Evolutionary conservation across 2,329 filamentous ascomycete genomes (phyloP), one percentile per base, ranked within the genome.

Genomic region (Tricladium varicosporioides): DNA sequence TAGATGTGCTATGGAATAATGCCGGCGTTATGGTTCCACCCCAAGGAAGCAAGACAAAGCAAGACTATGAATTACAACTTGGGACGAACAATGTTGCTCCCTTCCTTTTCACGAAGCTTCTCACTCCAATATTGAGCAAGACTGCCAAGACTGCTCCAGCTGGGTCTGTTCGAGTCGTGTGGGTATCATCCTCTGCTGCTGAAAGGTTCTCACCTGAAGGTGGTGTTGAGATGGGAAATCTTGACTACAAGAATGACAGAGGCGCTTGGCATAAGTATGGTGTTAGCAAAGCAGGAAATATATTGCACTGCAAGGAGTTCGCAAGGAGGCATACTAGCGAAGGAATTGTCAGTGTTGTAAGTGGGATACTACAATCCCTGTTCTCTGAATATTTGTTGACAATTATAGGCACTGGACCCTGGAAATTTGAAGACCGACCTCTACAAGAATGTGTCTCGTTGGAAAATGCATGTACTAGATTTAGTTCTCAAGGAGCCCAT

Each of bases 1-100:
- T 78, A 0, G 67, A 78, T 59, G 72, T 76, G 2, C 66, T 78
- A 0, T 74, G 69, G 62, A 72, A 74, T 55, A 74, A 73, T 53
- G 74, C 74, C 10, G 72, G 71, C 10, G 71, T 77, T 5, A 75
- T 75, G 72, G 60, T 61, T 1, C 71, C 73, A 0, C 68, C 70
- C 48, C 48, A 64, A 54, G 65, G 73, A 14, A 64, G 67, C 54
- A 67, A 70, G 58, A 71, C 69, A 5, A 62, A 57, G 47, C 59
- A 73, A 59, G 72, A 72, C 22, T 69, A 72, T 57, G 73, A 76
- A 47, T 48, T 72, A 9, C 70, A 73, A 32, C 54, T 74, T 9
- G 73, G 71, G 13, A 72, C 69, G 2, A 76, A 76, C 56, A 65
- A 65, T 44, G 46, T 76, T 1, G 74, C 65, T 1, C 70, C 71